Percentiles rank a stretch among this genome's conserved stretches.
Conservation (phyloP, 2,329 filamentous ascomycete species). For the Alternaria sp. region DNA sequence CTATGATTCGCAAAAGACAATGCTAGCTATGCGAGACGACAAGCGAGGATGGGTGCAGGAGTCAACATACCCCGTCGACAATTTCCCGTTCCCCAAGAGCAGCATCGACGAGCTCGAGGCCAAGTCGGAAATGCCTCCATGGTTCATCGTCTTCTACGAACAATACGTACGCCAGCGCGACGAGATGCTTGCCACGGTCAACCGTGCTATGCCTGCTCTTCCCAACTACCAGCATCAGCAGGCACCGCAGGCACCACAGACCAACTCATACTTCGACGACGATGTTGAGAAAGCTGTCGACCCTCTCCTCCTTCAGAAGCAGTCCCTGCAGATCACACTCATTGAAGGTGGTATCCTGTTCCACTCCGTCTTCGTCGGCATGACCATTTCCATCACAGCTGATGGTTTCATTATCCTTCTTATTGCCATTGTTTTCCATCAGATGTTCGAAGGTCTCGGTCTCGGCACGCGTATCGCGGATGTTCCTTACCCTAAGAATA, state of each 20-base stretch:
- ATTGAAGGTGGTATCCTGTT: slow-evolving; percentile 70
- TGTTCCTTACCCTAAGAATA: slow-evolving; percentile 66
- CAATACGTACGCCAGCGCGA: slow-evolving; percentile 69
- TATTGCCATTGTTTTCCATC: slow-evolving; percentile 69
- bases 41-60: slow-evolving; percentile 49
- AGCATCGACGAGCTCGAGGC: slow-evolving; percentile 40
- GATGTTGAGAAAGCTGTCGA: slow-evolving; percentile 51
- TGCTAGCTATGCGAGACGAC: slow-evolving; percentile 43
- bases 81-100: slow-evolving; percentile 44
- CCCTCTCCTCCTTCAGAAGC: slow-evolving; percentile 51
- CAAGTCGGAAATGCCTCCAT: slow-evolving; percentile 63
- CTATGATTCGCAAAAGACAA: slow-evolving; percentile 50
- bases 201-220: slow-evolving; percentile 46
- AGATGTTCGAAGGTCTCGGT: slow-evolving; percentile 70
- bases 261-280: slow-evolving; percentile 48
- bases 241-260: slow-evolving; percentile 30
- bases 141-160: slow-evolving; percentile 71
- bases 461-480: slow-evolving; percentile 68
- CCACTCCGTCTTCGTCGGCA: slow-evolving; percentile 70
- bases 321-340: slow-evolving; percentile 53
- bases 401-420: slow-evolving; percentile 66
- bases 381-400: slow-evolving; percentile 67
- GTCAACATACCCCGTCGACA: slow-evolving; percentile 37
- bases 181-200: slow-evolving; percentile 66
- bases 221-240: slow-evolving; percentile 45